Percentiles rank a stretch among this genome's conserved stretches.
These are phyloP conservation scores for Penicillium atrosanguineum DNA, from an alignment of 495 filamentous ascomycete species.

Conservation along the genomic window DNA sequence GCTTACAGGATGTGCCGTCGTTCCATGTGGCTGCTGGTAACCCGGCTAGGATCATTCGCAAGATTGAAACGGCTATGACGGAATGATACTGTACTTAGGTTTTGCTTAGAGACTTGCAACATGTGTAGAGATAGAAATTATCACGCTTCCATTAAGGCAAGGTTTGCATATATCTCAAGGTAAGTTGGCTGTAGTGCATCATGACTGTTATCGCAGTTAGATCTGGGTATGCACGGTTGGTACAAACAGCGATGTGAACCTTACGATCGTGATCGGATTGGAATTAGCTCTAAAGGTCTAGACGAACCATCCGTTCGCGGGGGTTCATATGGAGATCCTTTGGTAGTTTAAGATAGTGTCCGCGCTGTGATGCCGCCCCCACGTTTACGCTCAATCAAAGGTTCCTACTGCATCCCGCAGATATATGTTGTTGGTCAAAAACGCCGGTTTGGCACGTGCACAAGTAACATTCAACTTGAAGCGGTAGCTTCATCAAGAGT, in stretches of 20 bases:
- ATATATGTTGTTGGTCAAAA: background rate
- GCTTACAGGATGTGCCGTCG: conserved; percentile 55
- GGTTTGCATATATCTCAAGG: background rate
- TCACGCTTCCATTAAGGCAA: no score
- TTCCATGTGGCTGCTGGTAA: conserved; percentile 66
- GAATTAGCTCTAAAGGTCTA: background rate
- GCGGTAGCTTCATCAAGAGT: no score
- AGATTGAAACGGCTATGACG: conserved; percentile 45
- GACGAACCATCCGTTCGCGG: background rate
- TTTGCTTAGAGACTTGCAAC: background rate
- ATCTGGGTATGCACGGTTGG: conserved; percentile 14
- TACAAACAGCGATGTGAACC: conserved; percentile 7
- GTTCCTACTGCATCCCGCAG: background rate
- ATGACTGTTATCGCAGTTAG: background rate
- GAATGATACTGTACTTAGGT: background rate
- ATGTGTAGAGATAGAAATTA: no score
- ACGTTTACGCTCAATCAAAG: background rate
- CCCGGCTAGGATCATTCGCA: conserved; percentile 60
- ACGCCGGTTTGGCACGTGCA: no score
- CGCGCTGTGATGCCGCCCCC: background rate
- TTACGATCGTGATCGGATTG: background rate
- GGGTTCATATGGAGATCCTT: background rate
- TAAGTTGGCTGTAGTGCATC: background rate
- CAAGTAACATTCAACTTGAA: no score
- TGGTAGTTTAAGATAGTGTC: background rate